Evolutionary conservation across 2,329 filamentous ascomycete genomes (phyloP).

Genomic region (Chrysoporthe deuterocubensis): DNA sequence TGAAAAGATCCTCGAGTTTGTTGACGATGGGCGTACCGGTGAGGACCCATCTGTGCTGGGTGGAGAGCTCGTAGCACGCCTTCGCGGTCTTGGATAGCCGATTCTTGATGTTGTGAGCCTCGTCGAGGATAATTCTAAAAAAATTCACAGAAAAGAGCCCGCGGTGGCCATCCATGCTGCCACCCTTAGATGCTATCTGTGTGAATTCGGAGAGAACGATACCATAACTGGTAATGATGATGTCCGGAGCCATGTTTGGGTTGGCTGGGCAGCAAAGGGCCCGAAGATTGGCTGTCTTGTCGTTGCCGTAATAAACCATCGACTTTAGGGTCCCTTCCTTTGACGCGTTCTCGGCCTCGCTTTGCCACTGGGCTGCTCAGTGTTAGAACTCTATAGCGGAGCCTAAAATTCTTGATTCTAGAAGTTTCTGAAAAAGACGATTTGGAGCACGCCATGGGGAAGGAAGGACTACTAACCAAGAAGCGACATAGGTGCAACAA

Average conservation of each 20-base stretch:
- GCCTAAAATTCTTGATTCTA: not conserved
- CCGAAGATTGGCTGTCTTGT: slow-evolving; percentile 80
- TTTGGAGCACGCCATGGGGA: not conserved
- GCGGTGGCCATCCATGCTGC: slow-evolving; percentile 66
- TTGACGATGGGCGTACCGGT: slow-evolving; percentile 98
- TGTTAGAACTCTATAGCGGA: not conserved
- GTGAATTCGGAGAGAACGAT: slow-evolving; percentile 88
- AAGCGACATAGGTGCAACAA: slow-evolving; percentile 95
- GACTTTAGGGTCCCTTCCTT: slow-evolving; percentile 80
- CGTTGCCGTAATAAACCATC: slow-evolving; percentile 88
- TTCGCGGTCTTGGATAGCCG: slow-evolving; percentile 90
- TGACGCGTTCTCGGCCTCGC: slow-evolving; percentile 90
- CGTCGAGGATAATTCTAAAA: slow-evolving; percentile 93
- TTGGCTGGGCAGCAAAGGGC: slow-evolving; percentile 78
- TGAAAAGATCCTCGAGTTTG: slow-evolving; percentile 91
- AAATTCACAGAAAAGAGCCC: slow-evolving; percentile 93
- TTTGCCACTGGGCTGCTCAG: slow-evolving; percentile 80
- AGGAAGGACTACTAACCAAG: slow-evolving; percentile 45
- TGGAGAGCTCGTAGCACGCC: slow-evolving; percentile 88
- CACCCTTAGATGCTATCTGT: slow-evolving; percentile 68
- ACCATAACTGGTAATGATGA: slow-evolving; percentile 95
- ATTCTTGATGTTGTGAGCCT: slow-evolving; percentile 92
- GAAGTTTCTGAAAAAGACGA: not conserved
- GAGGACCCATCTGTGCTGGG: slow-evolving; percentile 87
- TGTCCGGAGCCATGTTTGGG: slow-evolving; percentile 75